Evolutionary conservation across 2,329 filamentous ascomycete species (phyloP).

Genomic region (Diaporthe nobilis): DNA sequence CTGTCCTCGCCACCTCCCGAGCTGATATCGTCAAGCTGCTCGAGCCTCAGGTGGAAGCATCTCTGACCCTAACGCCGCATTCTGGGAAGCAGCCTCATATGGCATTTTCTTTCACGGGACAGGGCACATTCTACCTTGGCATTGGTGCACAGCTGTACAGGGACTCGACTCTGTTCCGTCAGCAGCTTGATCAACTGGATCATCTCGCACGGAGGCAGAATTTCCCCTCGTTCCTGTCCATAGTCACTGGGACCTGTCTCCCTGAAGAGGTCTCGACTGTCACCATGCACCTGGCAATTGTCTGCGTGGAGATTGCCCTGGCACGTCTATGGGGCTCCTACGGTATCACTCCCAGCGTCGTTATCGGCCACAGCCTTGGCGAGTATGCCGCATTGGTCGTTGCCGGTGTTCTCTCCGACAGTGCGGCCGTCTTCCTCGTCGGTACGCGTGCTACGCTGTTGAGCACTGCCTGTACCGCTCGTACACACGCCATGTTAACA

Average conservation of each 20-base stretch:
- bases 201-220: not conserved
- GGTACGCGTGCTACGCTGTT: not conserved
- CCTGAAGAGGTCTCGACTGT: not conserved
- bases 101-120: slow-evolving; percentile 46
- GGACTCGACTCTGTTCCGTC: slow-evolving; percentile 39
- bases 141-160: slow-evolving; percentile 42
- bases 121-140: slow-evolving; percentile 42
- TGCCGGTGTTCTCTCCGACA: slow-evolving; percentile 25
- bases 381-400: slow-evolving; percentile 12
- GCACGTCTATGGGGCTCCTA: not conserved
- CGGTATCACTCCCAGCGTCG: not conserved
- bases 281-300: slow-evolving; percentile 24
- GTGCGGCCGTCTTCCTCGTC: slow-evolving; percentile 19
- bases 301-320: slow-evolving; percentile 15
- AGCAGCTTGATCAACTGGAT: not conserved
- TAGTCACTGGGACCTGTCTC: not conserved
- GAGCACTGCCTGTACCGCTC: not conserved
- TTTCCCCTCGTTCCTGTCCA: not conserved
- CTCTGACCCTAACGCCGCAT: not conserved
- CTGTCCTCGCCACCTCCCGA: slow-evolving; percentile 36
- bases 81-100: not conserved
- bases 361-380: not conserved
- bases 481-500: slow-evolving; percentile 11
- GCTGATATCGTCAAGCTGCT: not conserved
- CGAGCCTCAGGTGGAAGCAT: not conserved